phyloP scores from a whole-genome alignment of 2,329 filamentous ascomycete genomes.

The Colletotrichum sp. region DNA sequence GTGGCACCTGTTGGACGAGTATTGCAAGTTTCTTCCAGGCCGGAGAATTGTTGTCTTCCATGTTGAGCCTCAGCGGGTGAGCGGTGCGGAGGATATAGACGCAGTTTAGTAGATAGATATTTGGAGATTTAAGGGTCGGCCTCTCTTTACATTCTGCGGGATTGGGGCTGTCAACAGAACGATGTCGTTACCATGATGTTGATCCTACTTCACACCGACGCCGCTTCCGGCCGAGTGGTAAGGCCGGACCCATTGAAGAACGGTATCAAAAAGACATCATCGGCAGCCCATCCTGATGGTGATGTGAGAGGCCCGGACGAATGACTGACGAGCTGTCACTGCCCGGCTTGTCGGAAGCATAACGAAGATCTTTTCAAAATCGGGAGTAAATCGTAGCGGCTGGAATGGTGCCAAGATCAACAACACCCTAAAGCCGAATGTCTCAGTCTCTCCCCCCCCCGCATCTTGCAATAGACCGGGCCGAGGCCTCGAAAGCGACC shows the following conservation, averaged over 20 bases:
- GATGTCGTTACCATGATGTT: not conserved
- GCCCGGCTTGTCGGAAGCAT: not conserved
- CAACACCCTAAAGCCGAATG: not conserved
- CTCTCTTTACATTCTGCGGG: not conserved
- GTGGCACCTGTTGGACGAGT: not conserved
- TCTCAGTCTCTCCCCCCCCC: not conserved
- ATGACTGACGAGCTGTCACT: not conserved
- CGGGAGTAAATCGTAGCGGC: not conserved
- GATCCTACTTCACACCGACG: not conserved
- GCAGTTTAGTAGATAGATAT: not conserved
- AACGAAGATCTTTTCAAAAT: not conserved
- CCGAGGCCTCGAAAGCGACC: not conserved
- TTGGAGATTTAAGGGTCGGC: not conserved
- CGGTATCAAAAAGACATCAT: not conserved
- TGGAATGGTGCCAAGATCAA: not conserved
- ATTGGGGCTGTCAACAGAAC: not conserved
- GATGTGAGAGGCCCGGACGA: not conserved
- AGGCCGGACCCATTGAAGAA: not conserved
- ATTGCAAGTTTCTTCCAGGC: not conserved
- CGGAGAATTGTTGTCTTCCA: not conserved
- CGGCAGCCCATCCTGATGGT: not conserved
- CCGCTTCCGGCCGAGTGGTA: not conserved
- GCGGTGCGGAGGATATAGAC: not conserved
- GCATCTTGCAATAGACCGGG: not conserved
- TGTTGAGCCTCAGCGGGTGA: not conserved